phyloP scores from a whole-genome alignment of 208 protist genomes.

The Crithidia fasciculata region DNA sequence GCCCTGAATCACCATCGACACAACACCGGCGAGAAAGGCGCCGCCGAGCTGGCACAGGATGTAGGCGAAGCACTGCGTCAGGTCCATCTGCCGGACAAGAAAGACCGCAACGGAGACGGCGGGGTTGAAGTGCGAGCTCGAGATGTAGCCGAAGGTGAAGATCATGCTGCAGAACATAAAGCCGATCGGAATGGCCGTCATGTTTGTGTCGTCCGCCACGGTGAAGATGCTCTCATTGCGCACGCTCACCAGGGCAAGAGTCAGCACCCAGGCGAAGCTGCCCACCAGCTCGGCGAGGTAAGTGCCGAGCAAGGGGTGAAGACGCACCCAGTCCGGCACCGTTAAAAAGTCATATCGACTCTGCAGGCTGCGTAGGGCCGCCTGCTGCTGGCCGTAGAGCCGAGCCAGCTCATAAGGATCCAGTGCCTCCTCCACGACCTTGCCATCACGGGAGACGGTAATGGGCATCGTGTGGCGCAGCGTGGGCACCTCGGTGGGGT shows the following conservation, averaged over 20 bases:
- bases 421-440: slow-evolving; percentile 53
- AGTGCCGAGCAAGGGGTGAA: slow-evolving; percentile 81
- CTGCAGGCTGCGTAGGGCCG: slow-evolving; percentile 59
- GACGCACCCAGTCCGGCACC: slow-evolving; percentile 82
- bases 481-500: slow-evolving; percentile 32
- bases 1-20: slow-evolving; percentile 80
- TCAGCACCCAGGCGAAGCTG: slow-evolving; percentile 83
- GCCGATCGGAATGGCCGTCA: slow-evolving; percentile 78
- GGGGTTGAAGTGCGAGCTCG: slow-evolving; percentile 84
- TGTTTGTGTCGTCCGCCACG: slow-evolving; percentile 61
- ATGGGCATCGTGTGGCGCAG: slow-evolving; percentile 44
- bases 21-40: slow-evolving; percentile 63
- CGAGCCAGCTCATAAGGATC: slow-evolving; percentile 64
- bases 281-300: slow-evolving; percentile 83
- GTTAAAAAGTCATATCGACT: slow-evolving; percentile 71
- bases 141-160: slow-evolving; percentile 86
- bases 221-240: slow-evolving; percentile 72
- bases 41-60: slow-evolving; percentile 74
- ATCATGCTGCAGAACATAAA: slow-evolving; percentile 88
- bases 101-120: slow-evolving; percentile 81
- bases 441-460: slow-evolving; percentile 51
- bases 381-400: slow-evolving; percentile 73
- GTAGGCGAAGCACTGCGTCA: slow-evolving; percentile 59
- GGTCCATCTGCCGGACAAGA: slow-evolving; percentile 60
- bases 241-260: slow-evolving; percentile 70